Conservation (phyloP, 2,329 filamentous ascomycete species). For the Onygena corvina region DNA sequence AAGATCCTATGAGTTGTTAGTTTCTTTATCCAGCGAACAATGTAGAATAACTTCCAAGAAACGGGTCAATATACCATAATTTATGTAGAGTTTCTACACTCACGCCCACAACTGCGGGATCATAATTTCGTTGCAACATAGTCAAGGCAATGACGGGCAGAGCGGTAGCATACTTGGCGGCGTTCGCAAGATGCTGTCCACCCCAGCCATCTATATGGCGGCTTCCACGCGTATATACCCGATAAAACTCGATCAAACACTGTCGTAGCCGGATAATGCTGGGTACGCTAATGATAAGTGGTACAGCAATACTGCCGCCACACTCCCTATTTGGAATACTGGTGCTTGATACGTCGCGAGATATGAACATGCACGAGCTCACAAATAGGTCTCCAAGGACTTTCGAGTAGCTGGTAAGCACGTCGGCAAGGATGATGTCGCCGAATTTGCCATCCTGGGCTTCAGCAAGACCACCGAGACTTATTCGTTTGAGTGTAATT, state of each 20-base stretch:
- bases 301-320: slow-evolving; percentile 66
- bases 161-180: slow-evolving; percentile 83
- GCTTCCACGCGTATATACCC: slow-evolving; percentile 48
- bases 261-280: slow-evolving; percentile 80
- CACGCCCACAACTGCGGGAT: slow-evolving; percentile 41
- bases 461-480: slow-evolving; percentile 74
- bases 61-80: slow-evolving; percentile 37
- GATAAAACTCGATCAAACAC: slow-evolving; percentile 75
- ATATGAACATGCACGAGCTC: slow-evolving; percentile 81
- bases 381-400: slow-evolving; percentile 84
- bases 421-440: slow-evolving; percentile 86
- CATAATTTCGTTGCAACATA: slow-evolving; percentile 56
- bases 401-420: slow-evolving; percentile 86
- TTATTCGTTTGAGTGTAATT: slow-evolving; percentile 61
- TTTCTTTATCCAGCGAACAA: too few species aligned
- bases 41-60: background rate
- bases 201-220: slow-evolving; percentile 51
- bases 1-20: slow-evolving; percentile 45
- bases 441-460: slow-evolving; percentile 84
- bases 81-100: slow-evolving; percentile 45
- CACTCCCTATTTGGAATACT: slow-evolving; percentile 69
- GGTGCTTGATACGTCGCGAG: slow-evolving; percentile 58
- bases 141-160: slow-evolving; percentile 82
- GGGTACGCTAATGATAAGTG: slow-evolving; percentile 70
- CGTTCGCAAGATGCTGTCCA: slow-evolving; percentile 83